Conservation (phyloP, 352 stramenopile genomes). For the Globisporangium paroecandrum region DNA sequence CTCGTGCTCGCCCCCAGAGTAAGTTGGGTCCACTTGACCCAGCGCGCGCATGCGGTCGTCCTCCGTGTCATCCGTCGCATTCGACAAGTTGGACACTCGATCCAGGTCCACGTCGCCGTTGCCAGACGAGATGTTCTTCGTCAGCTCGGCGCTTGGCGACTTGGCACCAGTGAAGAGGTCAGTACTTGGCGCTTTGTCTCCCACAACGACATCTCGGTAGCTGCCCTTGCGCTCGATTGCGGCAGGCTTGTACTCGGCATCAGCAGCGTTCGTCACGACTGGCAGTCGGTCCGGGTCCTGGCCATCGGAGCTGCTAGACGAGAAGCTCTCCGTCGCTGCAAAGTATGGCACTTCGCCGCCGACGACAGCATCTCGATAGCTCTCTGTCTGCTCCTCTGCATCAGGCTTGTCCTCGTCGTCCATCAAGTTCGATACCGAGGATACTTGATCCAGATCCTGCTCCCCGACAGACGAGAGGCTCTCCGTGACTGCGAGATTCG, state of each 20-base stretch:
- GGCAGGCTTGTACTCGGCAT: neutral
- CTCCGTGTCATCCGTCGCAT: slow-evolving; percentile 31
- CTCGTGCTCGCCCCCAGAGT: neutral
- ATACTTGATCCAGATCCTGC: neutral
- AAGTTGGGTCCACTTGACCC: neutral
- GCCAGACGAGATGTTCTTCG: neutral
- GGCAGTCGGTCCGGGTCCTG: neutral
- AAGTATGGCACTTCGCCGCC: neutral
- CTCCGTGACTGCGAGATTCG: neutral
- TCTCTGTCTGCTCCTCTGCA: neutral
- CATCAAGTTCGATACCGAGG: neutral
- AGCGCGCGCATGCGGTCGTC: slow-evolving; percentile 21
- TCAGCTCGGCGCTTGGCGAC: neutral
- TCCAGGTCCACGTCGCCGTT: slow-evolving; percentile 5
- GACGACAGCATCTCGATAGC: neutral
- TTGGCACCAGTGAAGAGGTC: neutral
- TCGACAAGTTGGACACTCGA: slow-evolving; percentile 20
- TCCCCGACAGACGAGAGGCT: neutral
- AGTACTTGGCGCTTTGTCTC: neutral
- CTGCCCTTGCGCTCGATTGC: neutral
- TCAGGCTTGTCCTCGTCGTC: neutral
- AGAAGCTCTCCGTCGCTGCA: neutral
- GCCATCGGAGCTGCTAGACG: neutral
- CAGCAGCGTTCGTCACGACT: neutral
- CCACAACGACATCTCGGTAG: no score